Evolutionary conservation across 169 alveolate species (phyloP), one percentile per base, ranked within the genome.

Genomic region (Plasmodium relictum): DNA sequence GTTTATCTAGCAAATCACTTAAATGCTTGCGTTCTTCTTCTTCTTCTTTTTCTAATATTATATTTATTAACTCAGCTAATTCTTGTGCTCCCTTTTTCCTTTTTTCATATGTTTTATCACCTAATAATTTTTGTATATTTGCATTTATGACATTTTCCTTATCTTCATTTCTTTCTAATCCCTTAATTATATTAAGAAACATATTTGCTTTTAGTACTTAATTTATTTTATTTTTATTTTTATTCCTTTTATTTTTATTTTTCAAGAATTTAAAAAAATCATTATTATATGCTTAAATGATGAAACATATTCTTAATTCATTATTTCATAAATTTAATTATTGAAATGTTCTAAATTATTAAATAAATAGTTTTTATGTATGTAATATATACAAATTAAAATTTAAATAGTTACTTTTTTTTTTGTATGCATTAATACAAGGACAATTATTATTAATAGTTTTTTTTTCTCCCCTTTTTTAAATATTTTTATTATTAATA

Each of bases 71-170:
- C 18, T 80, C 90, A 0, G 90, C 90, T 14, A 80, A 22, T 52
- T 80, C 90, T 50, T 80, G 90, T 22, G 90, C 90, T 2, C 90
- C 90, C 20, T 80, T 66, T 52, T 80, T 80, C 42, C 90, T 80
- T 72, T 80, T 80, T n/a, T 80, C 90, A 20, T 80, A 80, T 31
- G 90, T 62, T 68, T 80, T 80, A 59, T 80, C 90, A 14, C 71
- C 90, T 39, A 80, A 48, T n/a, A 80, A 41, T 68, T 39, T 80
- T 9, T 80, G 90, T 18, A 69, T 80, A 20, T 31, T 80, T 18
- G 52, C n/a, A 18, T 54, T 80, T 56, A 80, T 69, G 8, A 80
- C 50, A 59, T 80, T 72, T 24, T 80, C 90, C 16, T 80, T 68
- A 37, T 70, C 90, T 48, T 80, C 90, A 45, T 65, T 68, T 58